Base-by-base conservation (phyloP, 78 protist species). In the Bodo saltans region DNA sequence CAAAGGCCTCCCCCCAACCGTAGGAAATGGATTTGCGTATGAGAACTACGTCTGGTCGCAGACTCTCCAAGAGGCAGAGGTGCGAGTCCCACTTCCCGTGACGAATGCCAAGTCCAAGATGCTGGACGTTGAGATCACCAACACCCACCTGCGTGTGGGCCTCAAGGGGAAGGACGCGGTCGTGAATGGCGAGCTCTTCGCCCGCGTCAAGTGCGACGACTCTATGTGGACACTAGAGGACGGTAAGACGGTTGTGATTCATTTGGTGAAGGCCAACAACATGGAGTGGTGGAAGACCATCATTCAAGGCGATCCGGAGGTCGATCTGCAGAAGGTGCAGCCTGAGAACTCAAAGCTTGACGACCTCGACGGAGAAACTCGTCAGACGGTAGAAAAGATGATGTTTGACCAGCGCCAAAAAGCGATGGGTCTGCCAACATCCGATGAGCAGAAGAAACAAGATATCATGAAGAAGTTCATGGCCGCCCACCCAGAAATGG, bases 211-310 rank as follows among this genome's bases (percentile, higher is more conserved):
- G 76, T 8, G 0, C 26, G 89, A 84, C n/a, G 91, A 86, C 25
- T n/a, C 40, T 39, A 4, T 70, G 23, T 91, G 94, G 94, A 79
- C 75, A 1, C 3, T 91, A 34, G 94, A 87, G 32, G 89, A 82
- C 42, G 83, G 78, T 33, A 73, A 83, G 68, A 40, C 74, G 21
- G 30, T 85, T 40, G 76, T 83, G 71, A 0, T 91, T 30, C 60
- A 28, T 12, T 11, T 88, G 30, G 39, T 2, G n/a, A 88, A 91
- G 82, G 69, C 2, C 28, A 86, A 87, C 39, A 38, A 0, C 30
- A 83, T 86, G 93, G 90, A 85, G 26, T 93, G 94, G 94, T 93
- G 96, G 96, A 70, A 72, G 33, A 38, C 81, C 68, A 72, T 87
- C 41, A 3, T 85, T 21, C 11, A 25, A 39, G 90, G 88, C 8